Conservation (phyloP, 2,329 filamentous ascomycete genomes). For the Canariomyces notabilis region DNA sequence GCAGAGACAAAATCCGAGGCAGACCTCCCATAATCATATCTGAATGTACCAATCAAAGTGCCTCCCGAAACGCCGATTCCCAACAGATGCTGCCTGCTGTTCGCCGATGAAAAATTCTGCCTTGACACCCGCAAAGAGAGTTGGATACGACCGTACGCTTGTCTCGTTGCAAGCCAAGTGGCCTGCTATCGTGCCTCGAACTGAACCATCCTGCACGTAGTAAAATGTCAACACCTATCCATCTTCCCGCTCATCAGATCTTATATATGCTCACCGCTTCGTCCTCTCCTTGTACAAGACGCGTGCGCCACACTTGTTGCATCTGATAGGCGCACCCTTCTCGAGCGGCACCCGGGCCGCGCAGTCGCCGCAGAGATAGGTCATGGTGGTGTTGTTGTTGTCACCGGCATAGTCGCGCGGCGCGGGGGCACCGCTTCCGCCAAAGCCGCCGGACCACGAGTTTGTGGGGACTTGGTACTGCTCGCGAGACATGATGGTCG, state of each 20-base stretch:
- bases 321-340: constrained; percentile 75
- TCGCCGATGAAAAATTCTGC: not conserved
- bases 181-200: constrained; percentile 76
- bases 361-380: constrained; percentile 80
- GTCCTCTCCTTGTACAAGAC: constrained; percentile 97
- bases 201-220: constrained; percentile 76
- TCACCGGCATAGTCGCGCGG: constrained; percentile 35
- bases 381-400: constrained; percentile 46
- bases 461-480: constrained; percentile 67
- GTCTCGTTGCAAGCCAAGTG: not conserved
- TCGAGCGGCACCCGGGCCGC: constrained; percentile 70
- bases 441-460: constrained; percentile 36
- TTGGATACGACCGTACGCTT: too few relatives aligned
- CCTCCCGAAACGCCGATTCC: constrained; percentile 10
- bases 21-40: too few relatives aligned
- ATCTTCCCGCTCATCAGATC: not conserved
- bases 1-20: constrained; percentile 3
- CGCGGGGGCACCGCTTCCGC: constrained; percentile 28
- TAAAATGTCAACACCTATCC: constrained; percentile 22
- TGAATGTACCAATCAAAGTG: not conserved
- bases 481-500: constrained; percentile 62
- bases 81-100: not conserved
- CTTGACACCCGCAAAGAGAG: not conserved
- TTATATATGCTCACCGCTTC: constrained; percentile 67
- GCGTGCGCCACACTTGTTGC: constrained; percentile 89